phyloP scores from a whole-genome alignment of 441 rosid genomes.

The Biscutella laevigata region DNA sequence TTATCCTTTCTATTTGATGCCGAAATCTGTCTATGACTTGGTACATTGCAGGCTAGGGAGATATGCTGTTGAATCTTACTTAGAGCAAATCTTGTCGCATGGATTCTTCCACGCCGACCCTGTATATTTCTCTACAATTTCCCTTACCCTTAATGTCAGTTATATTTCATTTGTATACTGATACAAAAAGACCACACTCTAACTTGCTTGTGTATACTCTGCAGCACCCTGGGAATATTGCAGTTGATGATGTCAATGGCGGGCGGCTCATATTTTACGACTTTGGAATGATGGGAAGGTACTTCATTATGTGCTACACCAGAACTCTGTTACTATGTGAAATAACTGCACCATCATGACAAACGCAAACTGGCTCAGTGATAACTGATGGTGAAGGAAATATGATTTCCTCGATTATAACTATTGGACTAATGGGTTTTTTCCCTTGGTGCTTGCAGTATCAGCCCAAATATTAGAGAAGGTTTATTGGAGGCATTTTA shows the following conservation, averaged over 20 bases:
- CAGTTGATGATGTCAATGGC: constrained; percentile 96
- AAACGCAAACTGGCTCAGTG: background rate
- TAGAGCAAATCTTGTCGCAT: constrained; percentile 94
- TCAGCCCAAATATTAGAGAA: constrained; percentile 89
- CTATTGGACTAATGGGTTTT: constrained; percentile 9
- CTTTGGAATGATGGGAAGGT: constrained; percentile 99
- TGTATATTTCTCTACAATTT: constrained; percentile 35
- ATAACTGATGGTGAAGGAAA: background rate
- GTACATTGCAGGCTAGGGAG: constrained; percentile 63
- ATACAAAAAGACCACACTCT: background rate
- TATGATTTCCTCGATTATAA: background rate
- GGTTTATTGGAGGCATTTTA: constrained; percentile 86
- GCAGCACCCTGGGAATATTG: constrained; percentile 99
- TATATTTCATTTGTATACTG: background rate
- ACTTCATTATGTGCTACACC: constrained; percentile 12
- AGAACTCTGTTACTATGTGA: background rate
- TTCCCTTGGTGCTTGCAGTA: constrained; percentile 40
- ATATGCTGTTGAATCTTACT: constrained; percentile 96
- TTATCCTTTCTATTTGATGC: constrained; percentile 5
- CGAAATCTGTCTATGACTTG: constrained; percentile 9
- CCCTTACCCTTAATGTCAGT: background rate
- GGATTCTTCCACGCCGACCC: constrained; percentile 99
- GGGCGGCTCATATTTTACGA: constrained; percentile 95
- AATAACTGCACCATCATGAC: background rate
- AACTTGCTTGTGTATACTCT: background rate